Percentiles rank a stretch among this genome's conserved stretches.
These are phyloP conservation scores for Murraya paniculata DNA, from an alignment of 345 rosid genomes.

Conservation along the genomic window DNA sequence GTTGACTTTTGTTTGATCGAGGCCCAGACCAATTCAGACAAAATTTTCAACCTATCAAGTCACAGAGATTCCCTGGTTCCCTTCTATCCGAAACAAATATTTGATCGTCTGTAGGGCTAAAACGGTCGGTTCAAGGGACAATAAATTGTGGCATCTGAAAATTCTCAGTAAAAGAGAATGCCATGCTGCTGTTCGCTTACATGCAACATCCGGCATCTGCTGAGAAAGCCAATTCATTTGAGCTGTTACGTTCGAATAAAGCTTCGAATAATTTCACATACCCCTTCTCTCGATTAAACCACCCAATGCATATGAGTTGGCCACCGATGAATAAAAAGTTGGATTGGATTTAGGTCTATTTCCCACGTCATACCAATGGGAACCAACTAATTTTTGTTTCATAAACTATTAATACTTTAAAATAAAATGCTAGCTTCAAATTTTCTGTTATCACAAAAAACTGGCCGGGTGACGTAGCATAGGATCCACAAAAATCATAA, in stretches of 20 bases:
- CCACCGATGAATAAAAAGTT: background rate
- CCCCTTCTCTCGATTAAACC: background rate
- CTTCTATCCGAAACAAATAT: no score
- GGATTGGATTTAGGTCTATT: background rate
- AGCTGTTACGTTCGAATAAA: background rate
- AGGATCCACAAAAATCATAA: background rate
- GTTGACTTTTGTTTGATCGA: no score
- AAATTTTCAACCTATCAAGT: no score
- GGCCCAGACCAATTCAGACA: no score
- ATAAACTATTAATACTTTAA: background rate
- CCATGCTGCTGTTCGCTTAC: background rate
- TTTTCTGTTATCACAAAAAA: background rate
- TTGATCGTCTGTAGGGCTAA: no score
- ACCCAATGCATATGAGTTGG: background rate
- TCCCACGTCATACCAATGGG: background rate
- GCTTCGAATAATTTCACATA: background rate
- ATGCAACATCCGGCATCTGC: no score
- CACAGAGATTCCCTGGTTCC: no score
- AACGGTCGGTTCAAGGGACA: background rate
- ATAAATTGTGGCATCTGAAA: background rate
- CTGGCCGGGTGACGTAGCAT: background rate
- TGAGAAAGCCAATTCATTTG: background rate
- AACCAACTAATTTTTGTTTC: background rate
- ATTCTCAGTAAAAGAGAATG: background rate
- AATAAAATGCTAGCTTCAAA: background rate